Base-by-base conservation (phyloP, 768 basidiomycete species). In the Boletus tylopilopsis region DNA sequence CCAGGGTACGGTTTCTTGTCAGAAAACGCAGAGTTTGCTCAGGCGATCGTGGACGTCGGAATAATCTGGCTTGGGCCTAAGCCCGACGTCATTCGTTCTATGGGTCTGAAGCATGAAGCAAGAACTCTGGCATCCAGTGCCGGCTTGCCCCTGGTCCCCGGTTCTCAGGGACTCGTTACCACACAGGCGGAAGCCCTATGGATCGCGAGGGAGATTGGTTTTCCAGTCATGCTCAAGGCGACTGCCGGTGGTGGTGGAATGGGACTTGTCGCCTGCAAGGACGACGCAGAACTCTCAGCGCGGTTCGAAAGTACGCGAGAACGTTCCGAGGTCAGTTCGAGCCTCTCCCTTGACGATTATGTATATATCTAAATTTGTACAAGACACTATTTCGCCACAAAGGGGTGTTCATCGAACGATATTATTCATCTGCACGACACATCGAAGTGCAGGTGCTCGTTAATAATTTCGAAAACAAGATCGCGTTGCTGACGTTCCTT, bases 181-280 rank as follows among this genome's bases (percentile, higher is more conserved):
- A 68, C 69, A 8, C 62, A 64, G 0, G 71, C 72, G 7, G 77
- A 76, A 1, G 80, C 77, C 0, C 42, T 73, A 9, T 49, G 55
- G 15, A 60, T 72, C 2, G 78, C 79, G 11, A 54, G 50, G 9
- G 49, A 53, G 5, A 68, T 82, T 21, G 81, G 81, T 0, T 84
- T 71, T 54, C 85, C 85, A 0, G 72, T 87, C 5, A 78, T 85
- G 62, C 61, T 86, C 54, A 87, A 85, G 62, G 79, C 84, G 1
- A 83, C 81, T 1, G 81, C 80, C 0, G 85, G 84, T 3, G 85
- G 85, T 2, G 84, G 85, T 3, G 85, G 85, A 0, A 80, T 84
- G 76, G 84, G 84, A 4, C 75, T 86, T 58, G 72, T 75, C 7
- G 70, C 85, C 24, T 85, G 83, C 57, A 51, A 57, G 16, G 58